Evolutionary conservation across 2,329 filamentous ascomycete species (phyloP), one percentile per base, ranked within the genome.

Genomic region (Orbilia brochopaga): DNA sequence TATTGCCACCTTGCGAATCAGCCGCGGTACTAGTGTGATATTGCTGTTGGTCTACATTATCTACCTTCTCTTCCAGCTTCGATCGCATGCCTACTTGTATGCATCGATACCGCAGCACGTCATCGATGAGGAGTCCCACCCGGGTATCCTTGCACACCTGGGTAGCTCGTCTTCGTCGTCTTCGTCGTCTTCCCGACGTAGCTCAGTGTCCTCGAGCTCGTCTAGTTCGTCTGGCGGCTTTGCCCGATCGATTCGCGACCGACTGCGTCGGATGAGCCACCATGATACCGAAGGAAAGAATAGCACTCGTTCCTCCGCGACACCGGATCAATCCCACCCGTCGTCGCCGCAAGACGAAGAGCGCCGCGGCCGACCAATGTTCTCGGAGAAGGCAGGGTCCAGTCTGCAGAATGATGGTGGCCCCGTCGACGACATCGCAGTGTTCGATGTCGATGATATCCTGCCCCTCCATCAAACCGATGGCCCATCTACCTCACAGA

Each of bases 51-150:
- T 95, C 8, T 97, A 97, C 79, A 87, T 80, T 57, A 89, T 86
- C 63, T 97, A 95, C 77, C 87, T 97, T 1, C 84, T 90, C 79
- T 97, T 97, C 83, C 93, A 97, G 80, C 87, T 97, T 69, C 90
- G 91, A 79, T 92, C 92, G 0, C 92, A 97, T 79, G 83, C 85
- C 24, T 82, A 82, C 8, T 87, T 96, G 78, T 97, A 96, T 78
- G 90, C 92, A 79, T 94, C 91, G 75, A 96, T 90, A 3, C 92
- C 92, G 8, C 92, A 96, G 80, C 88, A 92, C 76, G 89, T 95
- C 70, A 94, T 97, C 74, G 92, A 97, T 75, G 91, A 94, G 76
- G 92, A 96, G 78, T 88, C 91, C 0, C 89, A 91, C 51, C 92
- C 92, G 21, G 92, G 92, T 74, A 88, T 94, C 0, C 85, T 92